Conservation (phyloP, 441 rosid genomes). For the Mallotus japonicus region DNA sequence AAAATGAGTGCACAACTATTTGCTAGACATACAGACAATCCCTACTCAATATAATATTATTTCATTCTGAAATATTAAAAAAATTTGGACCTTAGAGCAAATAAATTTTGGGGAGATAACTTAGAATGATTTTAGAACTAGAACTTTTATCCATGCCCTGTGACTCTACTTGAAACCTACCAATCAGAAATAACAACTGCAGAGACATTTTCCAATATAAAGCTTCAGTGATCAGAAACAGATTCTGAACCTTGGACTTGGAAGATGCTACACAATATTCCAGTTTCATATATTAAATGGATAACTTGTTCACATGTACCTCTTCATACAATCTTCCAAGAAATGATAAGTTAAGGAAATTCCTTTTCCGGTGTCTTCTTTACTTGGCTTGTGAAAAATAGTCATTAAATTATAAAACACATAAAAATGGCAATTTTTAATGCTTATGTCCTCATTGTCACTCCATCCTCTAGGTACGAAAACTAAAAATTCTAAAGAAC, state of each 20-base stretch:
- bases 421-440: neutral
- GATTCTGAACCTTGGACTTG: neutral
- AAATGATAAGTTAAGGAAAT: neutral
- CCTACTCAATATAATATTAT: neutral
- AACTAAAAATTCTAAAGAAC: constrained; percentile 1
- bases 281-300: neutral
- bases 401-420: constrained; percentile 10
- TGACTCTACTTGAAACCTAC: neutral
- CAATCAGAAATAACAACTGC: neutral
- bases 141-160: neutral
- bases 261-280: neutral
- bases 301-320: neutral
- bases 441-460: neutral
- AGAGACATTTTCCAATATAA: neutral
- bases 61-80: neutral
- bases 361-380: neutral
- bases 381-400: neutral
- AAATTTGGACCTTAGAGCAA: neutral
- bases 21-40: neutral
- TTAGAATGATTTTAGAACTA: neutral
- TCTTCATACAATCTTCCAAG: neutral
- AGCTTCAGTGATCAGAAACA: neutral
- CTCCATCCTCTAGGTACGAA: neutral
- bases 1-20: constrained; percentile 3
- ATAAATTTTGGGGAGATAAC: neutral